A percentile compares a stretch with the other conserved stretches of the same genome.
phyloP scores from a whole-genome alignment of 108 stramenopile species.

The Parmales sp. region DNA sequence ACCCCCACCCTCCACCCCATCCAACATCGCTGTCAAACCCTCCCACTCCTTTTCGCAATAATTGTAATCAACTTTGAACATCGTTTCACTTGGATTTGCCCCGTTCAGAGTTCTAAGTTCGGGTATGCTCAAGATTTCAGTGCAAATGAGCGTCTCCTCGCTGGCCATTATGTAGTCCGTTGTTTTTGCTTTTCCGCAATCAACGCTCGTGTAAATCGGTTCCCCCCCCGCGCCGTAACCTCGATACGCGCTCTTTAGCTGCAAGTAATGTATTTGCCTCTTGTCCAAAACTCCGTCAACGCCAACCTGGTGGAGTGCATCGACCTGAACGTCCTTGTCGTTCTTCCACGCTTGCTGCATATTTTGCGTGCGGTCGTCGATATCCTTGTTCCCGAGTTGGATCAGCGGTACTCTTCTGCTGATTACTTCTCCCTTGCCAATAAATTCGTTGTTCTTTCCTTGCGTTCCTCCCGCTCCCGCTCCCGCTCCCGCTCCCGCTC shows the following conservation, averaged over 20 bases:
- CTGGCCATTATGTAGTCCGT: background rate
- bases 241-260: background rate
- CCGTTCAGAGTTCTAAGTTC: background rate
- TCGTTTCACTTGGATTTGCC: background rate
- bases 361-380: no score
- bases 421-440: no score
- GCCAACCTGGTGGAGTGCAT: no score
- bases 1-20: background rate
- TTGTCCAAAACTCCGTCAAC: background rate
- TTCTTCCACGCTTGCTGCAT: background rate
- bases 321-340: no score
- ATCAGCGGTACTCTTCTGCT: no score
- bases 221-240: conserved; percentile 1
- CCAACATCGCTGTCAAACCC: background rate
- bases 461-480: background rate
- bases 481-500: background rate
- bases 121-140: background rate
- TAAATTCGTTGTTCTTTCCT: background rate
- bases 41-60: background rate
- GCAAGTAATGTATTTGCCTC: background rate
- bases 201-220: conserved; percentile 3
- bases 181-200: background rate
- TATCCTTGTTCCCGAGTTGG: no score
- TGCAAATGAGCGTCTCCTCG: conserved; percentile 6
- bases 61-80: background rate